Base-by-base conservation (phyloP, 331 rosid genomes). In the Quercus phellos region DNA sequence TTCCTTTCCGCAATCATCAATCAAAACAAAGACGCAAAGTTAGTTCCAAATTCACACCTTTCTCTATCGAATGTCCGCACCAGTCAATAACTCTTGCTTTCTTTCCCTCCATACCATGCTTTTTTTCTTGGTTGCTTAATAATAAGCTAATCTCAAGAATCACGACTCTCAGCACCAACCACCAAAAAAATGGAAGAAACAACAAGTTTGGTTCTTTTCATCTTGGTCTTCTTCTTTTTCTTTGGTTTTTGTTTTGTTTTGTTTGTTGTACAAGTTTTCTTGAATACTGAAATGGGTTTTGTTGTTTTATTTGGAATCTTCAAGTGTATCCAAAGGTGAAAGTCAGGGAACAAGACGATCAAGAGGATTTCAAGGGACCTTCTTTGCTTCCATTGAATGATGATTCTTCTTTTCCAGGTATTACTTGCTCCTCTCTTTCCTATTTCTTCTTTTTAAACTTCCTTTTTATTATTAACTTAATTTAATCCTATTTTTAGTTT, bases 281-380 rank as follows among this genome's bases (percentile, higher is more conserved):
- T 24, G 66, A 13, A 4, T 66, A 34, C 46, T 77, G 74, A 81
- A 79, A 38, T 70, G 55, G 82, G 60, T 75, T n/a, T 74, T 69
- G 54, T 67, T 75, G 27, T 67, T 66, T 70, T 29, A 17, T 71
- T 74, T 82, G 63, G 32, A 13, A 60, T 73, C 32, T 79, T 50
- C 30, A 64, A 85, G 98, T 81, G 84, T 89, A 90, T 85, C 93
- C 97, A 4, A 94, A 78, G 90, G 94, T 94, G 87, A 94, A 77
- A 89, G 90, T 89, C 67, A 88, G 89, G 78, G 90, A 73, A 32
- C 82, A 85, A 42, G 32, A 75, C 2, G 38, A 81, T 29, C 72
- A 58, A 58, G 86, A 86, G 67, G 83, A 87, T 84, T 84, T 67
- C 2, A 75, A 85, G 86, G 87, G 85, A 74, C 72, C 80, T 72